Evolutionary conservation across 1,284 basidiomycete species (phyloP), one percentile per base, ranked within the genome.

Genomic region (Sanghuangporus sanghuang): DNA sequence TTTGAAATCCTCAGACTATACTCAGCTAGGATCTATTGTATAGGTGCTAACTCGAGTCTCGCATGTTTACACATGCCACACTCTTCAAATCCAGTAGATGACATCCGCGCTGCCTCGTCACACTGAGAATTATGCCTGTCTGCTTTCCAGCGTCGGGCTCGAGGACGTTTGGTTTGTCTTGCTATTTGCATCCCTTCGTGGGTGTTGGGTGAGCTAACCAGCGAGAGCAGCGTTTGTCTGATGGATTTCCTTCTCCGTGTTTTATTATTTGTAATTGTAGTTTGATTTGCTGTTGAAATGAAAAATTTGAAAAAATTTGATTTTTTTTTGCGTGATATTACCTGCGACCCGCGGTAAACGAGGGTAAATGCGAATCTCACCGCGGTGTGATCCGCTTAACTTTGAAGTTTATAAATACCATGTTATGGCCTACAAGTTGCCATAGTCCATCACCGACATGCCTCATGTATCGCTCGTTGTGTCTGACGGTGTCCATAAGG

Each of bases 21-120:
- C 88, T 90, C 87, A 87, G 81, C 81, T 83, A 89, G 88, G 88
- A 90, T 90, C 88, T 90, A 82, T 90, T 90, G 82, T 86, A 89
- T 87, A 90, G 87, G 85, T 86, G 87, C 88, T 89, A 86, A 89
- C 88, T 87, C 86, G 81, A 87, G 86, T 90, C 86, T 87, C 85
- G 87, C 87, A 89, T 88, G 86, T 89, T 87, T 88, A 89, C 81
- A 82, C 85, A 86, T 89, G 87, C 87, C 87, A 76, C 84, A 85
- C 84, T 80, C 82, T 87, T 87, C 82, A 84, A 81, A 83, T 89
- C 85, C 87, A 86, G 79, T 86, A 80, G 87, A 90, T 90, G 87
- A 90, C 79, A 76, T 75, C 67, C 71, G 81, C 86, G 80, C 81
- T 82, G 81, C 70, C 86, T 86, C 86, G 87, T 89, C 78, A 74